phyloP scores from a whole-genome alignment of 2,329 filamentous ascomycete genomes.

The Penicillium sp. region DNA sequence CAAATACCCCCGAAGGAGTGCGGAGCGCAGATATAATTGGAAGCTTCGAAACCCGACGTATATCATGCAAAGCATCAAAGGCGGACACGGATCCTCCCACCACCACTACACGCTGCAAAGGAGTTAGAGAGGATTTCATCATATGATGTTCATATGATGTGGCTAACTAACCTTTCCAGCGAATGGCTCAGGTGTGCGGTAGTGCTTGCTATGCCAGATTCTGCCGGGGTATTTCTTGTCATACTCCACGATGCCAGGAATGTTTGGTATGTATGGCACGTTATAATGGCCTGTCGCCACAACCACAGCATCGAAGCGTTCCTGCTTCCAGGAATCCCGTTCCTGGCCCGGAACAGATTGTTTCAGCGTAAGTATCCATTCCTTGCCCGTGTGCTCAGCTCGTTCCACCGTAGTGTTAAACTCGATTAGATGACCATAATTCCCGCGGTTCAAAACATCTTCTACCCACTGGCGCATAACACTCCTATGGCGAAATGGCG shows the following conservation, averaged over 20 bases:
- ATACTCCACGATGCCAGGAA: constrained; percentile 32
- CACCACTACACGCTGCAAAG: constrained; percentile 21
- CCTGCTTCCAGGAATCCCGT: constrained; percentile 35
- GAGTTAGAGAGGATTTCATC: neutral
- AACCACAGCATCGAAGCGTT: constrained; percentile 41
- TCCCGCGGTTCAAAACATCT: neutral
- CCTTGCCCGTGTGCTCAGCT: constrained; percentile 2
- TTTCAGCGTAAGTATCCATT: constrained; percentile 31
- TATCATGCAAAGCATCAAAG: constrained; percentile 24
- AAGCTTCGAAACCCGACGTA: constrained; percentile 21
- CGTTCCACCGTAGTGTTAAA: constrained; percentile 1
- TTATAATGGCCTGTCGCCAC: constrained; percentile 42
- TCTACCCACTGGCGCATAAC: neutral
- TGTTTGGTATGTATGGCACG: constrained; percentile 36
- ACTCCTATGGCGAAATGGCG: neutral
- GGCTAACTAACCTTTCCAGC: constrained; percentile 24
- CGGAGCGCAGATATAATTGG: constrained; percentile 21
- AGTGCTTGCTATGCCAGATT: constrained; percentile 39
- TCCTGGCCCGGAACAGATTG: constrained; percentile 14
- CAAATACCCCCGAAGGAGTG: constrained; percentile 22
- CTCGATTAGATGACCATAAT: neutral
- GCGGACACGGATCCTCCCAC: constrained; percentile 29
- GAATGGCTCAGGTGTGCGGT: constrained; percentile 33
- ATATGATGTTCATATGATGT: too few relatives aligned
- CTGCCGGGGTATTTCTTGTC: constrained; percentile 27